Base-by-base conservation (phyloP, 495 filamentous ascomycete species). In the Aspergillus taichungensis region DNA sequence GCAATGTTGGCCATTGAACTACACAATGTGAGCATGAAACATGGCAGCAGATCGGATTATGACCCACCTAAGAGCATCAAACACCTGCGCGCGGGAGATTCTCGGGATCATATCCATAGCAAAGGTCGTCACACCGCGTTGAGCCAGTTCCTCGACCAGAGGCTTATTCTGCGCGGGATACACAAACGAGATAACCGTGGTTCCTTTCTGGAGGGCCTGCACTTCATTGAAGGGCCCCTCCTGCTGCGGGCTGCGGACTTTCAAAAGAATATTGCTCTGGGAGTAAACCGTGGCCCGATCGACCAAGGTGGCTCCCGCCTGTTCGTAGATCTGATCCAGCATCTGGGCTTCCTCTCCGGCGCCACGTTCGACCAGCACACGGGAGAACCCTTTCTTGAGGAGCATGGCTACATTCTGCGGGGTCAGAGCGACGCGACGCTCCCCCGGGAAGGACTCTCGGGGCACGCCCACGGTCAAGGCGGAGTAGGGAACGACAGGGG, bases 1-100 rank as follows among this genome's bases (percentile, higher is more conserved):
- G 86, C 84, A 61, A 88, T 91, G 49, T 91, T 91, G 45, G 86
- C 84, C 86, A 89, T 89, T 8, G 83, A 87, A 58, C 82, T 67
- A 36, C 34, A 27, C 8, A 10, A 24, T 24, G 18, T 24, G 1
- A 24, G 18, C 4, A 24, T 24, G 18, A 24, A 24, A 24, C 18
- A 24, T 24, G 2, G 2, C 4, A 24, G 18, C 4, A 24, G 18
- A 24, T 24, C 18, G 18, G 18, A 24, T 2, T 1, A 24, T 24
- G 13, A 37, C 49, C 8, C 27, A 55, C 52, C 60, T 85, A 50
- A 88, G 66, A 9, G 85, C 86, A 63, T 91, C 86, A 55, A 88
- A 91, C 6, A 78, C 76, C 53, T 88, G 84, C 1, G 84, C 84
- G n/a, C 85, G 73, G 0, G 86, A 89, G 51, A 91, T 88, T 29